Evolutionary conservation across 768 basidiomycete species (phyloP).

Genomic region (Mycena venus): DNA sequence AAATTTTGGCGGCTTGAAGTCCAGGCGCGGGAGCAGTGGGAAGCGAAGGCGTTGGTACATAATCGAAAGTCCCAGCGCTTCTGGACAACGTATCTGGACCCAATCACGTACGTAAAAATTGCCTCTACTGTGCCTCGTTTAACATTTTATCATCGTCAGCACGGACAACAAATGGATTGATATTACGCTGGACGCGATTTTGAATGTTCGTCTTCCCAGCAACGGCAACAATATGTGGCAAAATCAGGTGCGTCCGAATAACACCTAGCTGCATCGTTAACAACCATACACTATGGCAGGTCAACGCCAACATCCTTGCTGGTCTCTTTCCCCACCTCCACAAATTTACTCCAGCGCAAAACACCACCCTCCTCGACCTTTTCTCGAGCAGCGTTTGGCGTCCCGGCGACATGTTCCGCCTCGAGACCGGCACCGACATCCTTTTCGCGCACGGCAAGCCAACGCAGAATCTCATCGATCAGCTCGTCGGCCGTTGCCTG

Average conservation of each 20-base stretch:
- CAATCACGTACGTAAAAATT: neutral
- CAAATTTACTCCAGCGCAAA: constrained; percentile 27
- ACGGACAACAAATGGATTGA: constrained; percentile 21
- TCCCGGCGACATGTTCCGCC: constrained; percentile 5
- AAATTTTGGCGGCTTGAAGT: constrained; percentile 18
- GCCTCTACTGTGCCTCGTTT: neutral
- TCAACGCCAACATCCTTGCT: constrained; percentile 28
- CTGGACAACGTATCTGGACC: constrained; percentile 23
- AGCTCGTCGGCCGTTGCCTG: constrained; percentile 23
- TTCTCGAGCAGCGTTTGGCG: constrained; percentile 14
- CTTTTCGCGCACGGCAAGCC: constrained; percentile 25
- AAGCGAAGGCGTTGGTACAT: constrained; percentile 18
- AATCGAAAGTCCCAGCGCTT: constrained; percentile 28
- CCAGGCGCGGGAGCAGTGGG: constrained; percentile 14
- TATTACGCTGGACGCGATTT: constrained; percentile 25
- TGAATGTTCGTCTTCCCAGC: constrained; percentile 20
- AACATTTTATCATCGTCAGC: neutral
- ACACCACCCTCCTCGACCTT: constrained; percentile 25
- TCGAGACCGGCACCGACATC: constrained; percentile 11
- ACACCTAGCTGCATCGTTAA: neutral
- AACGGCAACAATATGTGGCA: constrained; percentile 7
- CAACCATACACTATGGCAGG: neutral
- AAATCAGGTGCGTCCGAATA: neutral
- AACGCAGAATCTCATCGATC: constrained; percentile 14
- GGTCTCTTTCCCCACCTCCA: constrained; percentile 29